phyloP scores from a whole-genome alignment of 495 filamentous ascomycete species.

The Aspergillus mulundensis region DNA sequence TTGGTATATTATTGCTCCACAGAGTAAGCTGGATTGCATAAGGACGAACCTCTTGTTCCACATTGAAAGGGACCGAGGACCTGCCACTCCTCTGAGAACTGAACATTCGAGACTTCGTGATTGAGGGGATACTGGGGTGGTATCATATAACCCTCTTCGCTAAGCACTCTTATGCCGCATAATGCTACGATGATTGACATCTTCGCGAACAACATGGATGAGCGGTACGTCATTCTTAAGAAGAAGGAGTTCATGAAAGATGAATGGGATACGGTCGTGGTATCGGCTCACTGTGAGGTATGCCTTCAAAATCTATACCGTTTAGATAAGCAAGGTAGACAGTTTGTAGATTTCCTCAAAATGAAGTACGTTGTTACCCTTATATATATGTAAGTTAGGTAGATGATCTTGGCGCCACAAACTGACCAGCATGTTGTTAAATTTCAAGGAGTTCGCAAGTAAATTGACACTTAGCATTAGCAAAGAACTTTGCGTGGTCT shows the following conservation, averaged over 20 bases:
- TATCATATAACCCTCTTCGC: background rate
- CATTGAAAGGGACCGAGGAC: conserved; percentile 58
- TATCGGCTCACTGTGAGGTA: background rate
- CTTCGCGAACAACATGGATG: background rate
- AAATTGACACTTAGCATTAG: too few species aligned
- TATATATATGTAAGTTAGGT: too few species aligned
- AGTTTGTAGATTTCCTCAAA: too few species aligned
- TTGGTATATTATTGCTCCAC: background rate
- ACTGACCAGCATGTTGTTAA: too few species aligned
- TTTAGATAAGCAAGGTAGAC: background rate
- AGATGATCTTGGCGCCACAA: too few species aligned
- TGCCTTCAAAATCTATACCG: background rate
- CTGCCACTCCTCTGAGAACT: conserved; percentile 45
- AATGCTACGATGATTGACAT: background rate
- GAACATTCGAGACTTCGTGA: conserved; percentile 4
- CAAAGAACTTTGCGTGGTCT: too few species aligned
- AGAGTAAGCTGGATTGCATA: background rate
- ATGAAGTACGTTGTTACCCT: too few species aligned
- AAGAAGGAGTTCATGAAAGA: background rate
- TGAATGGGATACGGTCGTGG: background rate
- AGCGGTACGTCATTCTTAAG: background rate
- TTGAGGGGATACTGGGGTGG: conserved; percentile 5
- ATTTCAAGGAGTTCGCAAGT: too few species aligned
- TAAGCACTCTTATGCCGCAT: background rate
- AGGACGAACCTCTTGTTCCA: conserved; percentile 51